Percentiles rank a stretch among this genome's conserved stretches.
phyloP scores from a whole-genome alignment of 768 basidiomycete genomes.

The Inosperma sp. region DNA sequence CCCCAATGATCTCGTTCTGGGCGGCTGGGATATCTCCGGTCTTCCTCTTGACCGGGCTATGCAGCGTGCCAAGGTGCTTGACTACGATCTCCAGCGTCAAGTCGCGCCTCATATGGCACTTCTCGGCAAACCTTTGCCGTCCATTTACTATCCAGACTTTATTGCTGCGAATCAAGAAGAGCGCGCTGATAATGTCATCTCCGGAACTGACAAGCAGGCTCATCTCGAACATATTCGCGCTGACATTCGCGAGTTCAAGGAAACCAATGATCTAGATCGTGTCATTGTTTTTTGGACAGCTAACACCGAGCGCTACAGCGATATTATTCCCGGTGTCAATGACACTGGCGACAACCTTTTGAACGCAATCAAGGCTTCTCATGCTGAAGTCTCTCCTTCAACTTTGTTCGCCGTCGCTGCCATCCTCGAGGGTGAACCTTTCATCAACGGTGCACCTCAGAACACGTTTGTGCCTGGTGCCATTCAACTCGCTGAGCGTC shows the following conservation, averaged over 20 bases:
- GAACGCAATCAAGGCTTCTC: slow-evolving; percentile 73
- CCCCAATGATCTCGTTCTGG: slow-evolving; percentile 94
- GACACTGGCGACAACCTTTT: slow-evolving; percentile 90
- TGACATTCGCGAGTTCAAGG: slow-evolving; percentile 95
- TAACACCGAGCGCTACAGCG: slow-evolving; percentile 97
- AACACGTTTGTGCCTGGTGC: slow-evolving; percentile 98
- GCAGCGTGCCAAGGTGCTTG: slow-evolving; percentile 88
- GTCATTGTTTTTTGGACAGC: slow-evolving; percentile 97
- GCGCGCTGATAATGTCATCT: slow-evolving; percentile 90
- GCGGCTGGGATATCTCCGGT: slow-evolving; percentile 97
- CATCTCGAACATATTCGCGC: slow-evolving; percentile 89
- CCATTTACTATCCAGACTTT: slow-evolving; percentile 96
- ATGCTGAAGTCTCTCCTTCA: slow-evolving; percentile 93
- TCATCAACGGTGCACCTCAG: slow-evolving; percentile 97
- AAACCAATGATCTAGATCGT: slow-evolving; percentile 74
- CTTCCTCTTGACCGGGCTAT: slow-evolving; percentile 85
- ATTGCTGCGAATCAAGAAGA: slow-evolving; percentile 97
- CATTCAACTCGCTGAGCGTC: slow-evolving; percentile 85
- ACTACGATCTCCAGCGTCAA: slow-evolving; percentile 96
- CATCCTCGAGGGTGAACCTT: slow-evolving; percentile 92
- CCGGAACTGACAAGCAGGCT: slow-evolving; percentile 79
- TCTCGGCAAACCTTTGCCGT: slow-evolving; percentile 81
- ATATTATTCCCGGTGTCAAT: slow-evolving; percentile 91
- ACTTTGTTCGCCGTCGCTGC: slow-evolving; percentile 94
- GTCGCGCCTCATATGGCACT: slow-evolving; percentile 80